These are phyloP conservation scores for Dryadomyces quercus-mongolicae DNA, from an alignment of 2,329 filamentous ascomycete species.

Conservation along the genomic window DNA sequence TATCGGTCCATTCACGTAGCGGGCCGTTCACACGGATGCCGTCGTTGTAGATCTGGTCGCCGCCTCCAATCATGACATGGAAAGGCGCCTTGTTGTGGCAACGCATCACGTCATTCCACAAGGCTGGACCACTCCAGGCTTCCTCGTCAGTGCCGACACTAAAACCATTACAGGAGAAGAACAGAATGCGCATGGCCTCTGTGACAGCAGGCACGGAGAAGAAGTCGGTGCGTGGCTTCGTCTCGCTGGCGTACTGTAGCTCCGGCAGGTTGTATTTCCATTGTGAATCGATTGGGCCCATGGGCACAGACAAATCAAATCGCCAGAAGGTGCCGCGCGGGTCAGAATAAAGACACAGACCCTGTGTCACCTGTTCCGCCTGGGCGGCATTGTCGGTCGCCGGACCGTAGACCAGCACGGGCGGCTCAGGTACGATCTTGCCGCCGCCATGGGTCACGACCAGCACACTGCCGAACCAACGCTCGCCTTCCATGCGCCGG, in stretches of 20 bases:
- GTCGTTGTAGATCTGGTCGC: conserved; percentile 96
- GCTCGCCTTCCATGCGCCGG: conserved; percentile 53
- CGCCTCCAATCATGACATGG: conserved; percentile 92
- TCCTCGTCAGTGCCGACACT: conserved; percentile 76
- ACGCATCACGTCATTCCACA: conserved; percentile 91
- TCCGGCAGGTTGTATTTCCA: conserved; percentile 69
- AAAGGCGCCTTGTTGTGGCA: conserved; percentile 70
- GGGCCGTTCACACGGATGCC: conserved; percentile 77
- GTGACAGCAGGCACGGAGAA: conserved; percentile 79
- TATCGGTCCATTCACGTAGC: conserved; percentile 69
- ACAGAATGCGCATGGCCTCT: conserved; percentile 96
- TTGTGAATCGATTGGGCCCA: conserved; percentile 55
- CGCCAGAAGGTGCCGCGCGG: conserved; percentile 77
- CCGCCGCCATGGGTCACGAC: conserved; percentile 67
- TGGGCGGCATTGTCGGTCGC: conserved; percentile 18
- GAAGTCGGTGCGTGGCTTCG: conserved; percentile 45
- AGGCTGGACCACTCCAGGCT: conserved; percentile 75
- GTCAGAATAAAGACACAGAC: conserved; percentile 53
- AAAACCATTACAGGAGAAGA: conserved; percentile 97
- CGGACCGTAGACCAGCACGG: conserved; percentile 44
- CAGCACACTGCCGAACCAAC: conserved; percentile 78
- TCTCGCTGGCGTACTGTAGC: conserved; percentile 39
- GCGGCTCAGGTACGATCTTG: conserved; percentile 40
- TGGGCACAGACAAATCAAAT: conserved; percentile 70
- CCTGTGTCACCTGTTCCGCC: conserved; percentile 26